Base-by-base conservation (phyloP, 139 green algal genomes). In the Auxenochlorella pyrenoidosa region DNA sequence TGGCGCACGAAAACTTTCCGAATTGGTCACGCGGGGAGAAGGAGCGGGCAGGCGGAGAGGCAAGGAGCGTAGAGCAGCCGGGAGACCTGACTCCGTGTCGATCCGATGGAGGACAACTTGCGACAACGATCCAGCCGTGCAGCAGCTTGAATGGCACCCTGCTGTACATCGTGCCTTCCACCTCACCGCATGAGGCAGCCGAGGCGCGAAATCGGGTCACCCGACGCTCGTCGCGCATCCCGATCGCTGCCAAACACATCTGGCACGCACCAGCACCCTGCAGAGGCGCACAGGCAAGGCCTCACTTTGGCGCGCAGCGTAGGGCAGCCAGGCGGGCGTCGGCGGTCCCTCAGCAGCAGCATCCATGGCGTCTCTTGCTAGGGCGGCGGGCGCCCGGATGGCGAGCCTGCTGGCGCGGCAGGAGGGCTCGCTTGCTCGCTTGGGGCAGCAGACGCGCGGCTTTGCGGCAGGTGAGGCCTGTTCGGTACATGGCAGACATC, bases 381-480 rank as follows among this genome's bases (percentile, higher is more conserved):
- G 44, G 44, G 65, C 40, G n/a, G 77, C 60, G 34, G n/a, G 47
- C 21, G 21, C 65, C 44, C 58, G 63, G 54, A 68, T 51, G 21
- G 36, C 22, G 65, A 47, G 68, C 68, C 51, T 82, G 40, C 34
- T 86, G 59, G 32, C 51, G 22, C 63, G 76, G 24, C 78, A 80
- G 44, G 78, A 76, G 66, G 47, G 38, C 13, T 43, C 43, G 30
- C 86, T 86, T 4, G 72, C 84, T 24, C 75, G 75, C 16, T n/a
- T 60, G 32, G 84, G 75, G 26, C 71, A 80, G 51, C 86, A 89
- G 86, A 66, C 77, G 30, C 86, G 86, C 21, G 51, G 78, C 40
- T 89, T 89, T 60, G 86, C 86, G 16, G 58, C 86, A 86, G 86
- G 86, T 86, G 54, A 5, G 78, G n/a, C 24, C 43, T 63, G 16